These are phyloP conservation scores for Apiospora malaysiana DNA, from an alignment of 2,329 filamentous ascomycete species.

Conservation along the genomic window DNA sequence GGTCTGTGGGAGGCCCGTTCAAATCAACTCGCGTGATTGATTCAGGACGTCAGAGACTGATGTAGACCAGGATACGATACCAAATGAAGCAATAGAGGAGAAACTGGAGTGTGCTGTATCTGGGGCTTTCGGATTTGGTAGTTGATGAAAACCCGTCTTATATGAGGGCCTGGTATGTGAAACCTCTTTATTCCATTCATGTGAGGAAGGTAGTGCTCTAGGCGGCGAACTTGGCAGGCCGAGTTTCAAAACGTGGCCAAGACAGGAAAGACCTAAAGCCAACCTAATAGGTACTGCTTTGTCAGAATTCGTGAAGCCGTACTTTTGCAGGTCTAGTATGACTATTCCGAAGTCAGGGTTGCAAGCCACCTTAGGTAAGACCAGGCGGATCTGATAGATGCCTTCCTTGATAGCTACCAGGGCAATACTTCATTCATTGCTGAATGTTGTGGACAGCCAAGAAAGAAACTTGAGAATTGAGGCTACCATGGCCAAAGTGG, in stretches of 20 bases:
- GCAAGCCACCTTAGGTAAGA: neutral
- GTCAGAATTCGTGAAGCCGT: neutral
- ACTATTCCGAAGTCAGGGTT: neutral
- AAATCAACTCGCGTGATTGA: neutral
- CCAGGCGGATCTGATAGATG: too few relatives aligned
- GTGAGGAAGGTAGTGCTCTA: neutral
- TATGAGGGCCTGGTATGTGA: neutral
- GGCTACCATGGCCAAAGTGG: neutral
- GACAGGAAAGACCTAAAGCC: constrained; percentile 1
- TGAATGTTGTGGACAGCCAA: neutral
- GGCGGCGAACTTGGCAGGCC: neutral
- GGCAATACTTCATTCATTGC: too few relatives aligned
- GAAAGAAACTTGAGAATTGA: neutral
- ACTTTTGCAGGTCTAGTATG: neutral
- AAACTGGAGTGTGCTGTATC: neutral
- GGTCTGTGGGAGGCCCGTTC: neutral
- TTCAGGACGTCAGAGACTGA: neutral
- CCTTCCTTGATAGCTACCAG: neutral
- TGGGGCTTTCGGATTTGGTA: neutral
- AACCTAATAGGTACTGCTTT: neutral
- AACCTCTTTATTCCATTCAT: neutral
- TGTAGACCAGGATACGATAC: neutral
- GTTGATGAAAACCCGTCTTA: neutral
- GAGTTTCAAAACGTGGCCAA: constrained; percentile 19
- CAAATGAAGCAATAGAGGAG: neutral